Evolutionary conservation across 2,329 filamentous ascomycete species (phyloP), one percentile per base, ranked within the genome.

Genomic region (Trichoderma polysporum): DNA sequence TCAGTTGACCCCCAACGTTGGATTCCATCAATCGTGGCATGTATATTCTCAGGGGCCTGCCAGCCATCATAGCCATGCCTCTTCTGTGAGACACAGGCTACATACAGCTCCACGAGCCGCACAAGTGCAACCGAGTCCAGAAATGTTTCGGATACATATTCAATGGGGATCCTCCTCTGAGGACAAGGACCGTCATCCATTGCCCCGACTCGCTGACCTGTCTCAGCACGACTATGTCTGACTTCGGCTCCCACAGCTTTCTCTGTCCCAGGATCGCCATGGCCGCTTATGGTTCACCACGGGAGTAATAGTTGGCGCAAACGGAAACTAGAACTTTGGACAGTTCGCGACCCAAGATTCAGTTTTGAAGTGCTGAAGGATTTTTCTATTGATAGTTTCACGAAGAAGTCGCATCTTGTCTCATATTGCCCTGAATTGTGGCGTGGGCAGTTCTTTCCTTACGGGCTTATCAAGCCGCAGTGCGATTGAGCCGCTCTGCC

Each of bases 61-160:
- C 69, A 65, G 50, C 54, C 63, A 52, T 25, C 45, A 8, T 66
- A 41, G 50, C 68, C 58, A 41, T 39, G 56, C 57, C 31, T 61
- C 29, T 54, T 69, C 66, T 54, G 58, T 56, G 64, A 65, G 54
- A 67, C 62, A 67, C 58, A 70, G 71, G 74, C 66, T 67, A 66
- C 70, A 70, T 69, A 70, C 68, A 73, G 68, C 62, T 69, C 62
- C 68, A 68, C 69, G 71, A 68, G 50, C 60, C 62, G 66, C 58
- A 58, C 66, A 68, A 45, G 73, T 76, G 73, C 70, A 69, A 76
- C 73, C 27, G 56, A 53, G 68, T 57, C 67, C 67, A 57, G 52
- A 52, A 62, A 72, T 76, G 74, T 76, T 74, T 76, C 74, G 74
- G 74, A 73, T 74, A 76, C 72, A 69, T 74, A 74, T 72, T 72